phyloP scores from a whole-genome alignment of 106 monocot species.

The Cymbidium sinense region DNA sequence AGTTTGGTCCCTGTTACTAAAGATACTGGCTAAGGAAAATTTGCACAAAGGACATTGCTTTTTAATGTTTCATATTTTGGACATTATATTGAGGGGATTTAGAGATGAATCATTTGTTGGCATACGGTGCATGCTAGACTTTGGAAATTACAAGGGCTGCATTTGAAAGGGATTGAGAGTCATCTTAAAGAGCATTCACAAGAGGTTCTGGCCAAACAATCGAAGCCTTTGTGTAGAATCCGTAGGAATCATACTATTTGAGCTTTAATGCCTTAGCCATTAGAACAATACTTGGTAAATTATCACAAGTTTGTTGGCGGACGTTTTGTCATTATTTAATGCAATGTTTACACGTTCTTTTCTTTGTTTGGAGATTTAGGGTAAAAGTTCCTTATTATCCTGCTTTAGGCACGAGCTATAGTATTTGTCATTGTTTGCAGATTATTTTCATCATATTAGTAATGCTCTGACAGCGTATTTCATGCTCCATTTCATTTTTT shows the following conservation, averaged over 20 bases:
- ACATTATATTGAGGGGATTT: neutral
- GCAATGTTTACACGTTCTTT: neutral
- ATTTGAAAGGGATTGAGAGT: neutral
- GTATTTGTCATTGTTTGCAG: neutral
- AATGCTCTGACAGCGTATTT: neutral
- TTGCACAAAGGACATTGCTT: neutral
- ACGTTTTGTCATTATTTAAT: neutral
- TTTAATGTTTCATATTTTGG: neutral
- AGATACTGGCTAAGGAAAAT: neutral
- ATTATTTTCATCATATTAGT: neutral
- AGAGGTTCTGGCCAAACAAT: neutral
- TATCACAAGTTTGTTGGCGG: neutral
- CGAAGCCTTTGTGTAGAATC: neutral
- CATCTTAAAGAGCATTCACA: neutral
- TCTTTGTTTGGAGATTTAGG: neutral
- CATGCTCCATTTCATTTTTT: neutral
- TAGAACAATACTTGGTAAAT: neutral
- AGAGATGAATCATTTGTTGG: neutral
- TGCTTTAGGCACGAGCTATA: neutral
- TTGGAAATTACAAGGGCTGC: neutral
- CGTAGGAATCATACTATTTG: neutral
- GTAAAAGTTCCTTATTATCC: neutral
- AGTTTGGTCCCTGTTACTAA: neutral
- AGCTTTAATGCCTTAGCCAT: neutral
- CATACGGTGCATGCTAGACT: neutral